Percentiles rank a stretch among this genome's conserved stretches.
Conservation (phyloP, 768 basidiomycete species). For the Kondoa malvinella region DNA sequence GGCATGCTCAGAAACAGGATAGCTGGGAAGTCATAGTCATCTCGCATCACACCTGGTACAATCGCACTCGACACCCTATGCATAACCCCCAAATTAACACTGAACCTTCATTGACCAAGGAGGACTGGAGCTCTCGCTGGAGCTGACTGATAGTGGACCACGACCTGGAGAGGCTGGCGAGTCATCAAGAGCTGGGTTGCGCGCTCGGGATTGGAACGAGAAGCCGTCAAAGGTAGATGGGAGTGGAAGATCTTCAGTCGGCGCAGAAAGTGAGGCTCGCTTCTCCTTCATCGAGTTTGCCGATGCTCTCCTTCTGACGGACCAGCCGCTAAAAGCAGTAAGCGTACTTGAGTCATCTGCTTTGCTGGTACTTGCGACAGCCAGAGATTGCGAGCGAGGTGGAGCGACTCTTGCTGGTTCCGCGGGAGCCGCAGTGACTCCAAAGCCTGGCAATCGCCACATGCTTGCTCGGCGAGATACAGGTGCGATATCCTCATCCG, state of each 20-base stretch:
- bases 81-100: no score
- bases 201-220: not conserved
- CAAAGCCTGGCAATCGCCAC: not conserved
- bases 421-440: not conserved
- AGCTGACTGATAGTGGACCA: not conserved
- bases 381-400: not conserved
- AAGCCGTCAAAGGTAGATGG: constrained; percentile 1
- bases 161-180: not conserved
- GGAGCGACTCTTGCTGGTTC: not conserved
- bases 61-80: no score
- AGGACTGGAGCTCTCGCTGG: no score
- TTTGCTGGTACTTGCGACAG: not conserved
- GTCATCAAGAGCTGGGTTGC: not conserved
- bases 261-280: not conserved
- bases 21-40: not conserved
- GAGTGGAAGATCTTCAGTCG: not conserved
- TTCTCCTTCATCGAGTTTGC: not conserved
- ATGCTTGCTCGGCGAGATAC: not conserved
- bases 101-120: no score
- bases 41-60: not conserved
- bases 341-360: not conserved
- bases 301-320: not conserved
- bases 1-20: not conserved
- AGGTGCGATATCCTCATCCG: constrained; percentile 18
- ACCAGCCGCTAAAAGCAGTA: constrained; percentile 5